Percentiles rank a stretch among this genome's conserved stretches.
These are phyloP conservation scores for Suillus placidus DNA, from an alignment of 768 basidiomycete genomes.

Conservation along the genomic window DNA sequence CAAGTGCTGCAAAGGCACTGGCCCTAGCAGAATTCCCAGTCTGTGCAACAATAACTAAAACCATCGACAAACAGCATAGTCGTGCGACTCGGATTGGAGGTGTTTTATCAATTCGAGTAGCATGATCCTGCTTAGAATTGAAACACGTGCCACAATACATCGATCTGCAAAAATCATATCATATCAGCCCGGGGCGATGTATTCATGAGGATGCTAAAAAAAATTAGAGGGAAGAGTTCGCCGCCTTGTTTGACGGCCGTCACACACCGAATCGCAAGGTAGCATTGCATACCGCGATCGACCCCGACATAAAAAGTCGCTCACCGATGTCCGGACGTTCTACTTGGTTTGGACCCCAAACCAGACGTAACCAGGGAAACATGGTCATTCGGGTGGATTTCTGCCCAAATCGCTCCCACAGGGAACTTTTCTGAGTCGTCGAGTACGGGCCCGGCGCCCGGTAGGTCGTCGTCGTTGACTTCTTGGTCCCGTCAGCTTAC, in stretches of 20 bases:
- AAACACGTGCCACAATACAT: not conserved
- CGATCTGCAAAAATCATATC: not conserved
- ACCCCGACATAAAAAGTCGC: not conserved
- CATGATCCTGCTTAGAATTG: not conserved
- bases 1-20: not conserved
- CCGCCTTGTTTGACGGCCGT: not conserved
- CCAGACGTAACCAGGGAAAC: slow-evolving; percentile 2
- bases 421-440: not conserved
- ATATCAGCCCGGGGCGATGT: not conserved
- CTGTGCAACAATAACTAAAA: not conserved
- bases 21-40: not conserved
- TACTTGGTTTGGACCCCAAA: not conserved
- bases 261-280: not conserved
- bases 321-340: not conserved
- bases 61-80: not conserved
- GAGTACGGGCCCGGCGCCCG: not conserved
- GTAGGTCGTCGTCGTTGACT: not conserved
- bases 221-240: not conserved
- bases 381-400: not conserved
- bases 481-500: not conserved
- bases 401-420: not conserved
- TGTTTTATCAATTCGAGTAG: slow-evolving; percentile 1
- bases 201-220: not conserved
- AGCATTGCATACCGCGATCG: not conserved
- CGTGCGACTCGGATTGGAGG: not conserved